Evolutionary conservation across 1,139 yeast species (phyloP), one percentile per base, ranked within the genome.

Genomic region (Yamadazyma songkhlaensis): DNA sequence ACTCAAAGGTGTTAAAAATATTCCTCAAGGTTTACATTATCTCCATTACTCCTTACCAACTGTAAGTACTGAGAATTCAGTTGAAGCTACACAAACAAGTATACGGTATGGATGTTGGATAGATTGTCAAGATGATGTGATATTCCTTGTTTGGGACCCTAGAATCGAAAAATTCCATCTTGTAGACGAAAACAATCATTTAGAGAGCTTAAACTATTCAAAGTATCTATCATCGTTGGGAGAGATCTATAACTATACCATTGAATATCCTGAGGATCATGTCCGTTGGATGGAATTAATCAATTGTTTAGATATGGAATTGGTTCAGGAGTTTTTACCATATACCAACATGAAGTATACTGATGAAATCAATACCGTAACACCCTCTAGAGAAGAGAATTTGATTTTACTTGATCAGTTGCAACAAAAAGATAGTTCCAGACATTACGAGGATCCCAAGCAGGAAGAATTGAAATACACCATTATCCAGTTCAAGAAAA

Each of bases 91-190:
- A 2, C 39, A 37, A 20, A 31, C 45, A 9, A 48, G 54, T 31
- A 40, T 59, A 28, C 50, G 67, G 30, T 49, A 51, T 37, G 67
- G 67, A 3, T 37, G 46, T 33, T 62, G 67, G 67, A 43, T 62
- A 30, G 46, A 47, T 15, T 49, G 57, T 29, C 54, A 53, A 2
- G 51, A 53, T 15, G 57, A 53, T 10, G 52, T 60, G 6, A 12
- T 39, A 12, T 24, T 39, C 4, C n/a, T 36, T n/a, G 36, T 55
- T 11, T 49, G 53, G 69, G 31, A 42, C 36, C 6, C 43, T 38
- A 23, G 50, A 52, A 44, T 48, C 39, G 48, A 48, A 3, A 45
- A 47, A 22, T 60, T 66, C 31, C 48, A 50, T 12, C 45, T 48
- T 23, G 38, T 55, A 20, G 57, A 54, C 30, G 45, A 45, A 8